Evolutionary conservation across 345 rosid genomes (phyloP).

Genomic region (Eutrema heterophyllum): DNA sequence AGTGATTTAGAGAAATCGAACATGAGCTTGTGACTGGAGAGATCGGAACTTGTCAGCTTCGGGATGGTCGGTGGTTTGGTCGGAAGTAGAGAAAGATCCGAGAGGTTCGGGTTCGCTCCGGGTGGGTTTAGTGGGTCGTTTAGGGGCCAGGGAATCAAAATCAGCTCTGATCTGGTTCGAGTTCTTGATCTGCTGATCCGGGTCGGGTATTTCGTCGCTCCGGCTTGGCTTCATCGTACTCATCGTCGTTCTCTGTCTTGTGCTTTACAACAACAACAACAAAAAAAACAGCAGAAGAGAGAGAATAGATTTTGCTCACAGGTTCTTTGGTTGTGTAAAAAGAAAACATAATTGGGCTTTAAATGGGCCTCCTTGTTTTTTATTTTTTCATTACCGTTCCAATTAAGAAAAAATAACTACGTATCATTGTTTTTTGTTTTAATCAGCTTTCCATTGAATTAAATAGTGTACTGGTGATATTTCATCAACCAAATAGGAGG

Average conservation of each 20-base stretch:
- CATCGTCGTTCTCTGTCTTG: constrained; percentile 13
- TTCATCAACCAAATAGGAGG: no score
- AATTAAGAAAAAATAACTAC: neutral
- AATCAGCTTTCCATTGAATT: no score
- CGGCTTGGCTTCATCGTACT: constrained; percentile 62
- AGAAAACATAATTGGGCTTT: neutral
- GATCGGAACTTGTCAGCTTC: constrained; percentile 56
- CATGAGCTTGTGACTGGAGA: constrained; percentile 49
- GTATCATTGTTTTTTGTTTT: neutral
- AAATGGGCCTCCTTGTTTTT: constrained; percentile 1
- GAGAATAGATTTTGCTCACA: neutral
- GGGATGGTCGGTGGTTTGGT: constrained; percentile 34
- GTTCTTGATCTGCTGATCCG: constrained; percentile 44
- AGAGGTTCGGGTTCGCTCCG: constrained; percentile 55
- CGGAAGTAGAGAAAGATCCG: constrained; percentile 13
- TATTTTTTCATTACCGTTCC: neutral
- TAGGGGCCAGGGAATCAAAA: constrained; percentile 58
- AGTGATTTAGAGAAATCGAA: constrained; percentile 1
- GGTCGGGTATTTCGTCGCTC: constrained; percentile 67
- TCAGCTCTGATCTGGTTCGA: constrained; percentile 51
- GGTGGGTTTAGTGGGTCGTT: constrained; percentile 65
- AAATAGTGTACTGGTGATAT: no score
- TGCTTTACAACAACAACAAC: neutral
- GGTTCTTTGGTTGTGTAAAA: neutral
- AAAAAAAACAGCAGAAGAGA: neutral